Conservation (phyloP, 2,329 filamentous ascomycete species). For the Colletotrichum incanum region DNA sequence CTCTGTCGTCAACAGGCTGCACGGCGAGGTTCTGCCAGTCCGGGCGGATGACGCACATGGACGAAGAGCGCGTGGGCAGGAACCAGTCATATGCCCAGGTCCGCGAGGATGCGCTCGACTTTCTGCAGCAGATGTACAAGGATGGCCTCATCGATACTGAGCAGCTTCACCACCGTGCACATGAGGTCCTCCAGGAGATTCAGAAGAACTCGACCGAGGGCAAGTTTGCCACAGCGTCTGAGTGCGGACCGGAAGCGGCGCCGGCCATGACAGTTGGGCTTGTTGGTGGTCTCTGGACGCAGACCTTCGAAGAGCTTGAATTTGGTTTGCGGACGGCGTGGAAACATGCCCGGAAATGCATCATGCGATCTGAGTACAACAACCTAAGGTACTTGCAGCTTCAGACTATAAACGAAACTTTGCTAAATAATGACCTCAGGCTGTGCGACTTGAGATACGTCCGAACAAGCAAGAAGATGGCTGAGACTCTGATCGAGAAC, state of each 20-base stretch:
- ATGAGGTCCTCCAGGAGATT: slow-evolving; percentile 39
- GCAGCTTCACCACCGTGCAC: slow-evolving; percentile 34
- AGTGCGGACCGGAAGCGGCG: slow-evolving; percentile 23
- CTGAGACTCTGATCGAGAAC: slow-evolving; percentile 38
- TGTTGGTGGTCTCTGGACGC: slow-evolving; percentile 38
- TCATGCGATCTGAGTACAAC: slow-evolving; percentile 38
- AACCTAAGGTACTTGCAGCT: slow-evolving; percentile 25
- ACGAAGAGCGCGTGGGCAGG: slow-evolving; percentile 39
- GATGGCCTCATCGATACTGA: slow-evolving; percentile 29
- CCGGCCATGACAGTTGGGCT: slow-evolving; percentile 19
- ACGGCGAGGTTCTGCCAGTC: slow-evolving; percentile 38
- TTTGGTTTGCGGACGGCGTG: slow-evolving; percentile 34
- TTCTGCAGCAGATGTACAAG: slow-evolving; percentile 39
- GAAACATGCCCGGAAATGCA: slow-evolving; percentile 42
- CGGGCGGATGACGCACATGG: slow-evolving; percentile 37
- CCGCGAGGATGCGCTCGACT: slow-evolving; percentile 41
- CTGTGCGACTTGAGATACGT: slow-evolving; percentile 40
- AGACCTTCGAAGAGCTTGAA: slow-evolving; percentile 41
- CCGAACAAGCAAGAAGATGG: slow-evolving; percentile 41
- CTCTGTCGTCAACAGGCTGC: slow-evolving; percentile 35
- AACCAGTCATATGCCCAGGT: slow-evolving; percentile 40
- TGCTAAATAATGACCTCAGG: not conserved
- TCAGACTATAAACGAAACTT: too few species aligned
- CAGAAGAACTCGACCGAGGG: slow-evolving; percentile 37
- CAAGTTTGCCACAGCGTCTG: slow-evolving; percentile 25